These are phyloP conservation scores for Anthostomella pinea DNA, from an alignment of 2,329 filamentous ascomycete genomes.

Conservation along the genomic window DNA sequence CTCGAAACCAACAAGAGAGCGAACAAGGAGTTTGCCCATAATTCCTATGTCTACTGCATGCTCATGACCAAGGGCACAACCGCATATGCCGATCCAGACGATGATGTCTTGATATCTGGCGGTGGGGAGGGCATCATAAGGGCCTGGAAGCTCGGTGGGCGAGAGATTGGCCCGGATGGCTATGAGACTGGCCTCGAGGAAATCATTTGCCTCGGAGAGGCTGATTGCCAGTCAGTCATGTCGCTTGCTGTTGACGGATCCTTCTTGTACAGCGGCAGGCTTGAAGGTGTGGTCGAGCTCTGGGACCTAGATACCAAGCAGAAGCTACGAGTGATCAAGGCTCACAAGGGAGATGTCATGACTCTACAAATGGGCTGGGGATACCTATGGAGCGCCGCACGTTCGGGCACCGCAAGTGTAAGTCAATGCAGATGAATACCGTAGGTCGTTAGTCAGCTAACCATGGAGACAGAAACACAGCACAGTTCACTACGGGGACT, in stretches of 20 bases:
- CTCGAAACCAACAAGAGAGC: slow-evolving; percentile 80
- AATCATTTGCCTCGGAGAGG: slow-evolving; percentile 62
- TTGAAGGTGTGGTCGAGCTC: slow-evolving; percentile 84
- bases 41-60: slow-evolving; percentile 97
- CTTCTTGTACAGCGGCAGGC: slow-evolving; percentile 87
- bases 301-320: slow-evolving; percentile 97
- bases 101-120: slow-evolving; percentile 84
- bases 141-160: slow-evolving; percentile 70
- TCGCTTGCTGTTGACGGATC: slow-evolving; percentile 85
- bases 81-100: slow-evolving; percentile 64
- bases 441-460: slow-evolving; percentile 3
- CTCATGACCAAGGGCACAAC: slow-evolving; percentile 70
- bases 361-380: slow-evolving; percentile 83
- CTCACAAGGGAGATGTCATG: slow-evolving; percentile 78
- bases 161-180: slow-evolving; percentile 47
- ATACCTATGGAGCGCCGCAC: slow-evolving; percentile 82
- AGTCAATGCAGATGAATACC: slow-evolving; percentile 27
- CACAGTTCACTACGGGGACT: slow-evolving; percentile 61
- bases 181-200: slow-evolving; percentile 63
- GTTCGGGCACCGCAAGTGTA: slow-evolving; percentile 83
- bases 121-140: slow-evolving; percentile 94
- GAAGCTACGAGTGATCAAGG: slow-evolving; percentile 80
- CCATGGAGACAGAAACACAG: slow-evolving; percentile 55
- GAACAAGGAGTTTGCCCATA: slow-evolving; percentile 86
- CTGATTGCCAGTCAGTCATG: slow-evolving; percentile 64